Evolutionary conservation across 2,329 filamentous ascomycete genomes (phyloP), one percentile per base, ranked within the genome.

Genomic region (Cladophialophora chaetospira): DNA sequence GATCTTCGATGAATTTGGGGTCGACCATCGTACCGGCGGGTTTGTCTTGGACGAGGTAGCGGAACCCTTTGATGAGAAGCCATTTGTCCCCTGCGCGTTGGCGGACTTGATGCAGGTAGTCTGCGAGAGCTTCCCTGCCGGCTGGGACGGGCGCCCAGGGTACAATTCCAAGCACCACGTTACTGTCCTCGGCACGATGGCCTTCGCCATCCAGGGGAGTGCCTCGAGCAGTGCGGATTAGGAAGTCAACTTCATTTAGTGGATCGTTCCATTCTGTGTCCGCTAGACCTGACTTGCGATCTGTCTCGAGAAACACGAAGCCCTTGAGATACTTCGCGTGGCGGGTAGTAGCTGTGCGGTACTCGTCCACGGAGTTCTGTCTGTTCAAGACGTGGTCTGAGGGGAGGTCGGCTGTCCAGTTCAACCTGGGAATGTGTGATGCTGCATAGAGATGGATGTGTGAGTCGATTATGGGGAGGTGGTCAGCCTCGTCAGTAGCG

Each of bases 371-470:
- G 1, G 87, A 86, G 71, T 86, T 83, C 63, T 86, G 84, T 48
- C 80, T 80, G 47, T 82, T 79, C 48, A 95, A 78, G 3, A 84
- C 79, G 67, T 80, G 73, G 44, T 78, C 75, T 4, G 83, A 75
- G 3, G 72, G 80, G 74, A 84, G 83, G n/a, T 52, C 57, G 11
- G 47, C 31, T 11, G 64, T 60, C 91, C 91, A 96, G 56, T 82
- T 75, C 61, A 95, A 82, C 35, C 82, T 81, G 53, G 79, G 69
- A 50, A 88, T 69, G 66, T 93, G 88, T 51, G 82, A 81, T 43
- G 77, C 73, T 42, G 90, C 88, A 78, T 85, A 96, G 68, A 97
- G 85, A 76, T 97, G 92, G 73, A 97, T 88, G 78, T 97, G 93
- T 35, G 90, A 88, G 77, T 97, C 92, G 72, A 97, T 84, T 69